These are phyloP conservation scores for Ustilago shanxiensis DNA, from an alignment of 1,284 basidiomycete genomes.

Conservation along the genomic window DNA sequence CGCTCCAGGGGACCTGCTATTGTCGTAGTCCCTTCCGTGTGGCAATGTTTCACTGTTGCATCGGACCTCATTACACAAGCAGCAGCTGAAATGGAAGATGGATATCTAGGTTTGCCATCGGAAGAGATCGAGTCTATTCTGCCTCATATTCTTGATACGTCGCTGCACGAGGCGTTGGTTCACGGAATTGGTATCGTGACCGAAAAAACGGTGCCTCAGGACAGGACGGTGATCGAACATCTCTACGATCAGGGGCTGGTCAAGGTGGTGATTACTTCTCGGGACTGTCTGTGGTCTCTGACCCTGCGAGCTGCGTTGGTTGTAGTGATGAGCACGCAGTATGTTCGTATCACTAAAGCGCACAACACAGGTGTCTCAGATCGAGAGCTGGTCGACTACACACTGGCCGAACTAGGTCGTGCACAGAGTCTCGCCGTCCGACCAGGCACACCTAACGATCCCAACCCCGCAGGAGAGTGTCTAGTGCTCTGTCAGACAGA, in stretches of 20 bases:
- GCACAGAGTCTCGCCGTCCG: conserved; percentile 90
- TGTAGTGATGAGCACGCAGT: conserved; percentile 93
- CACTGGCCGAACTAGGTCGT: conserved; percentile 82
- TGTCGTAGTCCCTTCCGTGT: conserved; percentile 89
- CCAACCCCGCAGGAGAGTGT: conserved; percentile 72
- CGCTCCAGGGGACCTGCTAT: conserved; percentile 76
- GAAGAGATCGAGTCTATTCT: conserved; percentile 78
- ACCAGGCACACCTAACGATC: conserved; percentile 72
- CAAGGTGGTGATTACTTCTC: conserved; percentile 84
- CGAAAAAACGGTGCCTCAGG: conserved; percentile 78
- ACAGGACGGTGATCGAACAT: conserved; percentile 83
- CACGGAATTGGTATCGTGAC: conserved; percentile 92
- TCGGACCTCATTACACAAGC: conserved; percentile 88
- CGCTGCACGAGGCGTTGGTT: conserved; percentile 81
- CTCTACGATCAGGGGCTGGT: conserved; percentile 85
- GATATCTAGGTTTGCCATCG: conserved; percentile 76
- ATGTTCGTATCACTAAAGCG: conserved; percentile 73
- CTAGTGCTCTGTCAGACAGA: conserved; percentile 87
- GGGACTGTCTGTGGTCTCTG: conserved; percentile 86
- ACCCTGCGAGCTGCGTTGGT: conserved; percentile 84
- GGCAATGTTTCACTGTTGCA: conserved; percentile 83
- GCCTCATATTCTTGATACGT: conserved; percentile 76
- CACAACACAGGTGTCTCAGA: conserved; percentile 69
- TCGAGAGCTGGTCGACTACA: conserved; percentile 83
- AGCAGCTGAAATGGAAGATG: conserved; percentile 81